Base-by-base conservation (phyloP, 495 filamentous ascomycete genomes). In the Penicillium malachiteum region DNA sequence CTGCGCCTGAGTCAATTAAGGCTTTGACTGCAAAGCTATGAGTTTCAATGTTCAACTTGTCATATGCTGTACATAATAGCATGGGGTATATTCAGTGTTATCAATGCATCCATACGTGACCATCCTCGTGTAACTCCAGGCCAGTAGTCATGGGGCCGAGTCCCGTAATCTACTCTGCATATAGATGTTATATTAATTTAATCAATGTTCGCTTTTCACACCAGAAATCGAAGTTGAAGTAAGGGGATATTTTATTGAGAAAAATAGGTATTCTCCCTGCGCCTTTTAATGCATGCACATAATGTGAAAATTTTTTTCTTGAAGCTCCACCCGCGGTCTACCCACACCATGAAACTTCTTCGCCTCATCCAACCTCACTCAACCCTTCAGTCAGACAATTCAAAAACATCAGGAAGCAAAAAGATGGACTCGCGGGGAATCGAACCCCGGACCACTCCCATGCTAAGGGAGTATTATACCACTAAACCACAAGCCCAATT, bases 361-460 rank as follows among this genome's bases (percentile, higher is more conserved):
- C 17, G 16, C 32, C n/a, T 26, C 21, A 26, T 4, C 4, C 21
- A 26, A 26, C 4, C 21, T 26, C 21, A 4, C 21, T 26, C 21
- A 26, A 26, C n/a, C n/a, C n/a, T 26, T 26, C 21, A 26, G 21
- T 2, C 21, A 26, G 21, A 26, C 21, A 26, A 26, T 26, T n/a
- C 21, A 26, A 26, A 26, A 26, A 26, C 0, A 1, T 11, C 13
- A 14, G 10, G 12, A 52, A 52, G 30, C 39, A 63, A 63, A 67
- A 54, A 66, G 32, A 56, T 73, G 69, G 71, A 73, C 69, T 71
- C 75, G 78, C 77, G 71, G 78, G 76, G 74, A 80, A 79, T 80
- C 74, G 78, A 81, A 80, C 74, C 78, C 78, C 71, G 75, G 78
- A 80, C 78, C 75, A 76, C 76, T 72, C 75, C 74, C 74, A 77